Conservation (phyloP, 2,329 filamentous ascomycete genomes). For the Penicillium sp. region DNA sequence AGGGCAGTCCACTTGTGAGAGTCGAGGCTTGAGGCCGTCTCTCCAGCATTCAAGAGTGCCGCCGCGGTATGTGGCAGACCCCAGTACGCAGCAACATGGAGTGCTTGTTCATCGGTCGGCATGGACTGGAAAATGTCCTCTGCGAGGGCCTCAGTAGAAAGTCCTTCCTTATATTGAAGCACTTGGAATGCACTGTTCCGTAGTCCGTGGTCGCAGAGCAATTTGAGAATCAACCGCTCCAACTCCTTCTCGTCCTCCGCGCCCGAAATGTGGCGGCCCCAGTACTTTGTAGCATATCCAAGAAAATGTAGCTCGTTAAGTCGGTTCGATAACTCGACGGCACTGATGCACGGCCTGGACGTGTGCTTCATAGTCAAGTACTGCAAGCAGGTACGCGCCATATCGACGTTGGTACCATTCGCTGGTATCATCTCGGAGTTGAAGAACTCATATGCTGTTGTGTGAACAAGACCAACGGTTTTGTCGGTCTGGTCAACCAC, state of each 20-base stretch:
- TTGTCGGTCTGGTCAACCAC: neutral
- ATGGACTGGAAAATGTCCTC: neutral
- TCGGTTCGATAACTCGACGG: neutral
- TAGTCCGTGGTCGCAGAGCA: neutral
- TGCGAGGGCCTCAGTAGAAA: neutral
- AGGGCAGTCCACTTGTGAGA: conserved; percentile 16
- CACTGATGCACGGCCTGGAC: neutral
- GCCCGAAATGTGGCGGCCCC: neutral
- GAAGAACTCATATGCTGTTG: conserved; percentile 8
- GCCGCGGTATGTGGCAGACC: neutral
- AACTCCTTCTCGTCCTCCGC: neutral
- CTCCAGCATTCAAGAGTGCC: neutral
- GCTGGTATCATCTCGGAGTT: neutral
- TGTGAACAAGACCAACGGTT: conserved; percentile 6
- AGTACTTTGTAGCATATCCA: conserved; percentile 3
- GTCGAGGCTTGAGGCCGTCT: neutral
- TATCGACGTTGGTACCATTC: neutral
- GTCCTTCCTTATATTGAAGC: conserved; percentile 1
- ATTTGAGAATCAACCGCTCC: neutral
- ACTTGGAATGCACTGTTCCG: conserved; percentile 1
- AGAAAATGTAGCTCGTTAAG: neutral
- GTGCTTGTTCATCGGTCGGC: neutral
- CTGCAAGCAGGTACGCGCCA: neutral
- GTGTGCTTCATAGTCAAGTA: neutral
- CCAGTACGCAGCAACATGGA: conserved; percentile 9